Conservation (phyloP, 2,329 filamentous ascomycete genomes). For the Alternaria sp. region DNA sequence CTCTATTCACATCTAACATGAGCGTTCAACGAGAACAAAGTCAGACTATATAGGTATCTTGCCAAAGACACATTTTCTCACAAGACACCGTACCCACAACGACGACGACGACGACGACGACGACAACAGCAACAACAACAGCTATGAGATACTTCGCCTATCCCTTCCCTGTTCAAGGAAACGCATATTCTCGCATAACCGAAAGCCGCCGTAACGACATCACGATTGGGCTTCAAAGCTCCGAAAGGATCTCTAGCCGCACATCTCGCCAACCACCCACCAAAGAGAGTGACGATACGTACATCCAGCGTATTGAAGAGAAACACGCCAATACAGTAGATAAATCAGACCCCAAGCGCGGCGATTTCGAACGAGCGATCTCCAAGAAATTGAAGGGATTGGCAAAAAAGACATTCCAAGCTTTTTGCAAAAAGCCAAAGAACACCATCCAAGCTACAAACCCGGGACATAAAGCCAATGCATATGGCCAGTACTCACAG, state of each 20-base stretch:
- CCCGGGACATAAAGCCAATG: not conserved
- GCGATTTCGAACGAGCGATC: not conserved
- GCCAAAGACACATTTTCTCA: not conserved
- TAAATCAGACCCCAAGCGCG: not conserved
- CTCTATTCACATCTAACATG: not conserved
- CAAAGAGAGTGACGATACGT: not conserved
- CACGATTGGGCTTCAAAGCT: not conserved
- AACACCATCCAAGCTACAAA: not conserved
- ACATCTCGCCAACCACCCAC: not conserved
- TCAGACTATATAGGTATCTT: not conserved
- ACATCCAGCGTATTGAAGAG: not conserved
- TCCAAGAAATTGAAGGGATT: not conserved
- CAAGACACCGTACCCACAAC: not conserved
- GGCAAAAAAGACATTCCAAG: not conserved
- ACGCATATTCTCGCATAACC: not conserved
- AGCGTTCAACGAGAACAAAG: not conserved
- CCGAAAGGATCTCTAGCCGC: not conserved
- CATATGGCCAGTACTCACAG: not conserved
- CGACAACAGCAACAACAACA: not conserved
- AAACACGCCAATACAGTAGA: not conserved
- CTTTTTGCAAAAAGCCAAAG: not conserved
- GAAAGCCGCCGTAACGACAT: not conserved
- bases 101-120: not conserved
- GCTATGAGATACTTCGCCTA: not conserved
- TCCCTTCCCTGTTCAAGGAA: not conserved